Percentiles rank a stretch among this genome's conserved stretches.
Conservation (phyloP, 2,329 filamentous ascomycete genomes). For the Thielaviopsis musarum region DNA sequence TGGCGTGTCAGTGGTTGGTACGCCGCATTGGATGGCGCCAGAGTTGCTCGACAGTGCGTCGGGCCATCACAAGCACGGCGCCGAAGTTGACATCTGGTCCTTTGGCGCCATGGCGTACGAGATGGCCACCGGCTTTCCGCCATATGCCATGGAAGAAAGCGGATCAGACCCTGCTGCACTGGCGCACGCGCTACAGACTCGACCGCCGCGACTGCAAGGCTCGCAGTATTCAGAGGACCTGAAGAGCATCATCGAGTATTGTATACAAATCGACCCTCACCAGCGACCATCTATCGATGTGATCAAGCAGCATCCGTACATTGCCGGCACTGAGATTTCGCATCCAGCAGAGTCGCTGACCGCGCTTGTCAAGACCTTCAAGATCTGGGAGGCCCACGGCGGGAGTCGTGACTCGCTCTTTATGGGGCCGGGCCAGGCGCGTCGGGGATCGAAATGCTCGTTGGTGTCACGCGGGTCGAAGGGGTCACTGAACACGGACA, state of each 20-base stretch:
- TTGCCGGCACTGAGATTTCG: conserved; percentile 41
- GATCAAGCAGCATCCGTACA: conserved; percentile 53
- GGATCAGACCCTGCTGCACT: conserved; percentile 24
- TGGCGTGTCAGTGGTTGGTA: conserved; percentile 55
- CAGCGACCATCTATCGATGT: conserved; percentile 53
- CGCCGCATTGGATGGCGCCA: conserved; percentile 74
- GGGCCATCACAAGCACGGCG: conserved; percentile 34
- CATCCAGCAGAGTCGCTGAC: conserved; percentile 49
- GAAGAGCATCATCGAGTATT: conserved; percentile 55
- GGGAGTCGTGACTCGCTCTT: conserved; percentile 53
- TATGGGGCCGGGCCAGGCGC: conserved; percentile 2
- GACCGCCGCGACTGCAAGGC: conserved; percentile 53
- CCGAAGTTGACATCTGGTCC: conserved; percentile 69
- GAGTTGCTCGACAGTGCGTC: conserved; percentile 48
- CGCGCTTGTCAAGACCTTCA: conserved; percentile 54
- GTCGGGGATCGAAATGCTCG: conserved; percentile 4
- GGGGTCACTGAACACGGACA: conserved; percentile 19
- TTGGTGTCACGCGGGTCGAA: conserved; percentile 32
- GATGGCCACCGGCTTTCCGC: conserved; percentile 62
- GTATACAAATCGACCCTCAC: conserved; percentile 50
- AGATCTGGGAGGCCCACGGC: conserved; percentile 58
- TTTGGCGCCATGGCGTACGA: conserved; percentile 70
- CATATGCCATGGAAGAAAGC: conserved; percentile 36
- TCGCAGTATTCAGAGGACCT: conserved; percentile 53
- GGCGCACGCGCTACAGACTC: conserved; percentile 39